Base-by-base conservation (phyloP, 148 eudicot genomes). In the Chenopodium berlandieri region DNA sequence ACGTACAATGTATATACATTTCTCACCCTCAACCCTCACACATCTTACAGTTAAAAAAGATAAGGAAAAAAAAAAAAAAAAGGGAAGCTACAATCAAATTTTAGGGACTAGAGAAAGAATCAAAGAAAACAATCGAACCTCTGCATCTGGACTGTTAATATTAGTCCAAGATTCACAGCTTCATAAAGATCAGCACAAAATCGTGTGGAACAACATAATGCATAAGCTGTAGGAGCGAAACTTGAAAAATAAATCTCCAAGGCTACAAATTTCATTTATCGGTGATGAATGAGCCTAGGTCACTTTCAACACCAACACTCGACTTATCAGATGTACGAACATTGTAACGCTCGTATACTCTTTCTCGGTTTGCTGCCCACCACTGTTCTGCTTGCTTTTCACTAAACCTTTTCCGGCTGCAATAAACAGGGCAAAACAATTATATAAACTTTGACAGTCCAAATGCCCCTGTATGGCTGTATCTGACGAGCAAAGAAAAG, bases 361-460 rank as follows among this genome's bases (percentile, higher is more conserved):
- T 90, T 80, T 86, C 89, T 54, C 99, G 90, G 76, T 95, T 95
- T 88, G 93, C 97, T 56, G 97, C 85, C 99, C 99, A 95, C 99
- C 99, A 95, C 76, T 90, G 91, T 81, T 95, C 99, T 75, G 99
- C 99, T 91, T 95, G 97, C 80, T 93, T 92, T 86, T 95, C 99
- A 63, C 94, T 91, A 83, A 95, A 93, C 82, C 99, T 87, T 87
- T 92, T 93, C 80, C 99, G 97, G 80, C 99, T 93, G 97, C 91
- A 89, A 73, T 79, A 50, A 77, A 44, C 16, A 75, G 64, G 34
- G 30, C 25, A 77, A 30, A 19, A 37, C 11, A 67, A 47, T 34
- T 8, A 62, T 34, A 44, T 46, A 9, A 72, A 9, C 4, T 68
- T 12, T 5, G 17, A 56, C 22, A 34, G 75, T 25, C 32, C 2